phyloP scores from a whole-genome alignment of 306 rosid genomes.

The Lagenaria siceraria region DNA sequence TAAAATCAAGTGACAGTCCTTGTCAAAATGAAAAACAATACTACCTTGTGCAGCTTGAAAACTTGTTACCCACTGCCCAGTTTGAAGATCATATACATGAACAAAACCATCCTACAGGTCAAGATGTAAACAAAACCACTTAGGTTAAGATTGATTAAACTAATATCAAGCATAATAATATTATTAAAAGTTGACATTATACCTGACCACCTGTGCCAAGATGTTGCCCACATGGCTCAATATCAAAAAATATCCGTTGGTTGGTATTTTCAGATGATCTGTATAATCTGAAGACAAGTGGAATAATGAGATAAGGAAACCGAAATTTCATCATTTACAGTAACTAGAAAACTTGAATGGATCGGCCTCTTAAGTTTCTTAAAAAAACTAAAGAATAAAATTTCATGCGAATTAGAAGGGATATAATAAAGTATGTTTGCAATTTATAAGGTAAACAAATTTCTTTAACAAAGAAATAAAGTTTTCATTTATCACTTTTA shows the following conservation, averaged over 20 bases:
- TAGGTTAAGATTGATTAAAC: neutral
- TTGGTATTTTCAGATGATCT: slow-evolving; percentile 81
- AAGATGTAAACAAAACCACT: slow-evolving; percentile 3
- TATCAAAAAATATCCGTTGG: slow-evolving; percentile 80
- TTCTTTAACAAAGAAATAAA: neutral
- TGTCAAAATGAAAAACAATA: slow-evolving; percentile 18
- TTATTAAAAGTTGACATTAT: slow-evolving; percentile 11
- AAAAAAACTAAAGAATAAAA: neutral
- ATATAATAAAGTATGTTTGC: neutral
- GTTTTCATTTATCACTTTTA: neutral
- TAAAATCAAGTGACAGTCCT: neutral
- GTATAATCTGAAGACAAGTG: slow-evolving; percentile 47
- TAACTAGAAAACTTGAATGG: neutral
- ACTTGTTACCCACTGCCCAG: slow-evolving; percentile 87
- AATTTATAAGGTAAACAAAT: neutral
- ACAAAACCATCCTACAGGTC: slow-evolving; percentile 65
- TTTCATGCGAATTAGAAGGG: neutral
- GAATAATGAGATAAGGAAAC: neutral
- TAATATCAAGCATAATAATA: neutral
- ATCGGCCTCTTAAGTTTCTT: neutral
- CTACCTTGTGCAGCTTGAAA: slow-evolving; percentile 92
- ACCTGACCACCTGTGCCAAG: slow-evolving; percentile 99
- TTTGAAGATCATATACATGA: slow-evolving; percentile 83
- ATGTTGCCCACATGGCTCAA: slow-evolving; percentile 73
- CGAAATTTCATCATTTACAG: neutral